Evolutionary conservation across 2,329 filamentous ascomycete species (phyloP).

Genomic region (Fusarium miscanthi): DNA sequence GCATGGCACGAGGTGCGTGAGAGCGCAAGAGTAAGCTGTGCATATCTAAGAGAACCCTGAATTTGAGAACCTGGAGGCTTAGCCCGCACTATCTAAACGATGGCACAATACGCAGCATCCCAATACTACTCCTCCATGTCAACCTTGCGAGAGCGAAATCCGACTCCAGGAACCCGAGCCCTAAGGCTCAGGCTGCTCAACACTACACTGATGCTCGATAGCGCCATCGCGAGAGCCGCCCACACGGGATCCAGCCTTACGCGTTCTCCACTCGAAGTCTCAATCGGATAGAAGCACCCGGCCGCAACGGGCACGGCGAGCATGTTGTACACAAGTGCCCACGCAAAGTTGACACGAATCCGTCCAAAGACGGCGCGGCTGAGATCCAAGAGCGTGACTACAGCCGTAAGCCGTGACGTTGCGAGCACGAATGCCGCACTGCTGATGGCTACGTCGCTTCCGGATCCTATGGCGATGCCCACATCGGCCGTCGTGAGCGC

Average conservation of each 20-base stretch:
- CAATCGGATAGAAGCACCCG: constrained; percentile 75
- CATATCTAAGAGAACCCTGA: constrained; percentile 13
- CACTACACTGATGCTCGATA: constrained; percentile 91
- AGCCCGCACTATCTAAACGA: constrained; percentile 17
- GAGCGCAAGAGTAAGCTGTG: constrained; percentile 16
- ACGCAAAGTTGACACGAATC: constrained; percentile 86
- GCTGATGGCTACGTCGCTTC: constrained; percentile 85
- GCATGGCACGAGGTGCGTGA: constrained; percentile 3
- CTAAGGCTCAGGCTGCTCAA: constrained; percentile 81
- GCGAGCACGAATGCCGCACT: constrained; percentile 86
- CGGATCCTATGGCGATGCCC: constrained; percentile 84
- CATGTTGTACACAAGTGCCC: constrained; percentile 86
- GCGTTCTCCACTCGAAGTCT: constrained; percentile 61
- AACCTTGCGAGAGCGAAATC: constrained; percentile 52
- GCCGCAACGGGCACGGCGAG: constrained; percentile 83
- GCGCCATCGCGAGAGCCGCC: constrained; percentile 91
- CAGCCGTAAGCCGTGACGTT: constrained; percentile 73
- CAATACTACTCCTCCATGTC: constrained; percentile 14
- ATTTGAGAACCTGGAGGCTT: constrained; percentile 5
- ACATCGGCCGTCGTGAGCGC: constrained; percentile 84
- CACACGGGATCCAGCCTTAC: constrained; percentile 80
- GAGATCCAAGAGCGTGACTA: constrained; percentile 79
- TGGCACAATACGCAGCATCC: constrained; percentile 1
- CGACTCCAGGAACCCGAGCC: constrained; percentile 56
- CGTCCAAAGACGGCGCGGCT: constrained; percentile 78